phyloP scores from a whole-genome alignment of 2,329 filamentous ascomycete species.

The Pestalotiopsis sp. region DNA sequence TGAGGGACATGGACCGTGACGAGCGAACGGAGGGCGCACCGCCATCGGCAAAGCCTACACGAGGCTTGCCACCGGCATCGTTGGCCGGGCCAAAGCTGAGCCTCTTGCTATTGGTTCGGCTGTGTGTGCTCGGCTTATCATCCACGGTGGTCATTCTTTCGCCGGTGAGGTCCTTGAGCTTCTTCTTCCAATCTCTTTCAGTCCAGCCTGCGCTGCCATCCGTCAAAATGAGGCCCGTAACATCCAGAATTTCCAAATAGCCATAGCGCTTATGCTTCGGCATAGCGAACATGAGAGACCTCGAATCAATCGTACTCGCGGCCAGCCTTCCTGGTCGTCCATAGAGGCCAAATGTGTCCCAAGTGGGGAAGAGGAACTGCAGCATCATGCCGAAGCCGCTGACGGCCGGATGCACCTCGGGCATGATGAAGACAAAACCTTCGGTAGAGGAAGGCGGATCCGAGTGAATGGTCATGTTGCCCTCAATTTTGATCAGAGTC shows the following conservation, averaged over 20 bases:
- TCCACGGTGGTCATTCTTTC: conserved; percentile 70
- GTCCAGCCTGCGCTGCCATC: conserved; percentile 77
- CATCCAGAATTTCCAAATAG: conserved; percentile 87
- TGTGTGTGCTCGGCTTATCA: conserved; percentile 50
- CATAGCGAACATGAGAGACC: conserved; percentile 98
- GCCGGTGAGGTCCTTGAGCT: conserved; percentile 85
- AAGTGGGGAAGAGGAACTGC: conserved; percentile 88
- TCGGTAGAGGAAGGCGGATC: conserved; percentile 78
- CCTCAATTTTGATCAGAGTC: conserved; percentile 91
- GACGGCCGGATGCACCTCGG: conserved; percentile 88
- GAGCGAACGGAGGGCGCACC: conserved; percentile 44
- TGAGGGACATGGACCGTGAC: conserved; percentile 54
- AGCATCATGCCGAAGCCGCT: conserved; percentile 95
- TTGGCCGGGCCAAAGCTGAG: conserved; percentile 51
- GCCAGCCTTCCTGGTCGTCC: conserved; percentile 85
- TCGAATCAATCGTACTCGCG: conserved; percentile 82
- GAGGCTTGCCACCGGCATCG: conserved; percentile 38
- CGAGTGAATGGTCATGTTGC: conserved; percentile 84
- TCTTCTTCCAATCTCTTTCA: conserved; percentile 87
- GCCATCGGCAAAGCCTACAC: conserved; percentile 63
- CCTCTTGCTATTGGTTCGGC: conserved; percentile 59
- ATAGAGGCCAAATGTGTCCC: conserved; percentile 90
- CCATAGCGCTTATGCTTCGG: conserved; percentile 85
- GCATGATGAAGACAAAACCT: conserved; percentile 98
- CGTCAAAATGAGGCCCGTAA: conserved; percentile 76